A percentile compares a stretch with the other conserved stretches of the same genome.
Conservation (phyloP, 208 protist species). For the Acanthamoeba triangularis region DNA sequence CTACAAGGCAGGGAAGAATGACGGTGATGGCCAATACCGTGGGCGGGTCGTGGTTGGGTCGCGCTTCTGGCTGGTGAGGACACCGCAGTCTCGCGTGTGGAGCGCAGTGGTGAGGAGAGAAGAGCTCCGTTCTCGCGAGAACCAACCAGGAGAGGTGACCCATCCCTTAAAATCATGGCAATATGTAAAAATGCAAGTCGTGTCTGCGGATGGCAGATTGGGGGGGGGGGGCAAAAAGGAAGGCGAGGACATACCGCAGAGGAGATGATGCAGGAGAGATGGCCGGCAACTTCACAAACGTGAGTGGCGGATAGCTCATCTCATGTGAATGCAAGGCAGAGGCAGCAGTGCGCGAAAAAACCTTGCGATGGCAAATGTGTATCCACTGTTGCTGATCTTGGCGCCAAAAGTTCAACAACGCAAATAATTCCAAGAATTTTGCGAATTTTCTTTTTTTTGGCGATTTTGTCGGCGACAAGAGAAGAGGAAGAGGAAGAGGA, state of each 20-base stretch:
- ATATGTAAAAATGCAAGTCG: neutral
- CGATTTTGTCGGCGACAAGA: no score
- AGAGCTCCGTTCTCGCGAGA: neutral
- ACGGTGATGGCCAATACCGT: no score
- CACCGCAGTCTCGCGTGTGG: neutral
- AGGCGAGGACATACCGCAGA: neutral
- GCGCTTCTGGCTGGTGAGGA: neutral
- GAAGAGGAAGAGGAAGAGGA: no score
- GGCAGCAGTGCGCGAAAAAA: no score
- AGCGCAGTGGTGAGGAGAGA: neutral
- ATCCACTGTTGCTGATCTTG: neutral
- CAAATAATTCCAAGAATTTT: neutral
- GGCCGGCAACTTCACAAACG: conserved; percentile 10
- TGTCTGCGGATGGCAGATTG: no score
- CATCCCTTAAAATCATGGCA: neutral
- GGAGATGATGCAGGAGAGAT: conserved; percentile 7
- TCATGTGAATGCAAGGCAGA: no score
- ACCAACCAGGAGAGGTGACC: neutral
- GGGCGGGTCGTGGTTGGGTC: neutral
- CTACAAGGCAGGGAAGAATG: neutral
- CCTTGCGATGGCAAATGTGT: no score
- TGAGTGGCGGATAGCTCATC: conserved; percentile 34
- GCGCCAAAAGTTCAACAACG: neutral
- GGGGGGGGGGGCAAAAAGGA: neutral
- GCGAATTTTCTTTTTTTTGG: neutral